Conservation (phyloP, 129 eudicot species). For the Artemisia argyi region DNA sequence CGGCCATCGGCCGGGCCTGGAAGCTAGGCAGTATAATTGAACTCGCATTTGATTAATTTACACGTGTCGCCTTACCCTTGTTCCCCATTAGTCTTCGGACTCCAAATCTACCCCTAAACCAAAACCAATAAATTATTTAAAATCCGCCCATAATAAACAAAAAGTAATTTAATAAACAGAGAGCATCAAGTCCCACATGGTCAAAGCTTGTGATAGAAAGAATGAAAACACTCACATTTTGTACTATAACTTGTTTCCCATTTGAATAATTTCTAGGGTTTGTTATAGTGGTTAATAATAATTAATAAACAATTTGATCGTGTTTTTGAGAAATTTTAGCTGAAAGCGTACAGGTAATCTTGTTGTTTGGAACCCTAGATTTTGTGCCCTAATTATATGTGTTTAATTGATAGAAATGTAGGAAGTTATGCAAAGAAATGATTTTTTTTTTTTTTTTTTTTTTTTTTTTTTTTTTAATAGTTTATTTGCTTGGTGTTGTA, state of each 20-base stretch:
- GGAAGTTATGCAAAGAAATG: no score
- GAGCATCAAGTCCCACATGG: slow-evolving; percentile 25
- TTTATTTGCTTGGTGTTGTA: no score
- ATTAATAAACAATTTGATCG: not conserved
- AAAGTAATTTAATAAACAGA: not conserved
- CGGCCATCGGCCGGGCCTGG: no score
- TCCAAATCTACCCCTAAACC: not conserved
- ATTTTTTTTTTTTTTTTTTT: no score
- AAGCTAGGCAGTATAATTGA: not conserved
- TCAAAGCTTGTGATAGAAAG: slow-evolving; percentile 21
- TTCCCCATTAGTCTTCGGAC: not conserved
- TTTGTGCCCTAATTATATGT: no score
- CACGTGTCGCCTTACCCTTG: not conserved
- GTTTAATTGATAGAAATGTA: no score
- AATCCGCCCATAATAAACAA: not conserved
- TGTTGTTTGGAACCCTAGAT: no score
- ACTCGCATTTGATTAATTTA: not conserved
- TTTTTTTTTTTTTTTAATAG: no score
- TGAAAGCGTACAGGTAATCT: no score
- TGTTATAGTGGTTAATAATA: not conserved
- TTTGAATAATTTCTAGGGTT: slow-evolving; percentile 6
- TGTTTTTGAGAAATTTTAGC: no score
- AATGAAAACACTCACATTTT: slow-evolving; percentile 17
- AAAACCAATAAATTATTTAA: not conserved
- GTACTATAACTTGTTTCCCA: slow-evolving; percentile 10